phyloP scores from a whole-genome alignment of 257 asterid species.

The Penstemon barbatus region DNA sequence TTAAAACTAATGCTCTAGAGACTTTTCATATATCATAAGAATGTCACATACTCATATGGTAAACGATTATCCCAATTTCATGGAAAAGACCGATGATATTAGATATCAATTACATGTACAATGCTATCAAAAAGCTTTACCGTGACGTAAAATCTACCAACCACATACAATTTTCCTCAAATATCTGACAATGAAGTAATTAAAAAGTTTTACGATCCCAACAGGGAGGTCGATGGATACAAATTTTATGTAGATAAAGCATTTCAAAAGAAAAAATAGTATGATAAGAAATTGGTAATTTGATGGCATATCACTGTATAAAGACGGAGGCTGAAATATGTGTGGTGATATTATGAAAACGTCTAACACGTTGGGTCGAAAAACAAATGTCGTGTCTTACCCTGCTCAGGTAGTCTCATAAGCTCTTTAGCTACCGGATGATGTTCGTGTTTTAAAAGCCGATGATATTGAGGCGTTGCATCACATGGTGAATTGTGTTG shows the following conservation, averaged over 20 bases:
- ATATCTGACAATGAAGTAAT: conserved; percentile 34
- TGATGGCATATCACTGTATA: conserved; percentile 77
- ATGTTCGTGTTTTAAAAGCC: conserved; percentile 73
- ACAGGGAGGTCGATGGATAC: too few relatives aligned
- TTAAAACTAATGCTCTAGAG: too few relatives aligned
- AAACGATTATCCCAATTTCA: conserved; percentile 83
- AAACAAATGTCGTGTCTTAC: conserved; percentile 63
- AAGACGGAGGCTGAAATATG: conserved; percentile 82
- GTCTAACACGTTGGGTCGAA: conserved; percentile 33
- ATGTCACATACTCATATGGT: conserved; percentile 61
- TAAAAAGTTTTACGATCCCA: too few relatives aligned
- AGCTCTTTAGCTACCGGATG: conserved; percentile 50
- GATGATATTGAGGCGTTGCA: conserved; percentile 51
- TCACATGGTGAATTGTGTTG: conserved; percentile 94
- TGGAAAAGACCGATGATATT: conserved; percentile 51
- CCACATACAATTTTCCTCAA: too few relatives aligned
- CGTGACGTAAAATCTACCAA: too few relatives aligned
- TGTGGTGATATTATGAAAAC: conserved; percentile 39
- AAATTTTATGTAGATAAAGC: too few relatives aligned
- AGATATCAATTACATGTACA: too few relatives aligned
- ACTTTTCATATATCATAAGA: conserved; percentile 24
- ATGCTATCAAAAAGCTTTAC: background rate
- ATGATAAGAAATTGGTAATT: too few relatives aligned
- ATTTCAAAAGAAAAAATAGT: too few relatives aligned
- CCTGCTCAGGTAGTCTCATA: too few relatives aligned